Base-by-base conservation (phyloP, 768 basidiomycete genomes). In the Chalciporus piperatus region DNA sequence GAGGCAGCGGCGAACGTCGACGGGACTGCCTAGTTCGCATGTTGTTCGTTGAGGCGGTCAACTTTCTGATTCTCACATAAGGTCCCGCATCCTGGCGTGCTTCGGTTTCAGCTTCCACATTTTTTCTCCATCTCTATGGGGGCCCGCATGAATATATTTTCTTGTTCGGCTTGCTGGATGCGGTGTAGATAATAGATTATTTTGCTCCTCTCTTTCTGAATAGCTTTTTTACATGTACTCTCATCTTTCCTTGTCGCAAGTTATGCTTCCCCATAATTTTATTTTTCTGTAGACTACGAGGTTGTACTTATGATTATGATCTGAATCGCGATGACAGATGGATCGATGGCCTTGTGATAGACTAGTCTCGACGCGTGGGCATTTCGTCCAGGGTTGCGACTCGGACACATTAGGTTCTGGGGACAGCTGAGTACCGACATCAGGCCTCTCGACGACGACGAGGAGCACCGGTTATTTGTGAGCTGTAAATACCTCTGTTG, bases 1-100 rank as follows among this genome's bases (percentile, higher is more conserved):
- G 72, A 76, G 89, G 57, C 89, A 91, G 63, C 77, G 89, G 74
- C 82, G 89, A 76, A 85, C 84, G 59, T 90, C 87, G 47, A 77
- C 80, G 27, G 76, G 79, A 54, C 61, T 77, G 42, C 78, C 77
- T 56, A 67, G 70, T 54, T 67, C 74, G 22, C 63, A 70, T 11
- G 52, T 71, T 5, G 59, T 68, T 47, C 67, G 69, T 49, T 66
- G 62, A 59, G 67, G 57, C 22, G 69, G 67, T 19, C 9, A 54
- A 9, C 23, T 41, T n/a, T 61, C 22, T 63, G 28, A 54, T 48
- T 27, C 22, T 63, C 48, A 52, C 45, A 35, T 30, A 19, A 50
- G 35, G 37, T 42, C 13, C 17, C 7, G 41, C 46, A 22, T 44
- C 22, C 37, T 28, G 37, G 33, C 45, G 30, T 37, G 47, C 57